Conservation (phyloP, 2,329 filamentous ascomycete genomes). For the Ascochyta viciae-villosae region DNA sequence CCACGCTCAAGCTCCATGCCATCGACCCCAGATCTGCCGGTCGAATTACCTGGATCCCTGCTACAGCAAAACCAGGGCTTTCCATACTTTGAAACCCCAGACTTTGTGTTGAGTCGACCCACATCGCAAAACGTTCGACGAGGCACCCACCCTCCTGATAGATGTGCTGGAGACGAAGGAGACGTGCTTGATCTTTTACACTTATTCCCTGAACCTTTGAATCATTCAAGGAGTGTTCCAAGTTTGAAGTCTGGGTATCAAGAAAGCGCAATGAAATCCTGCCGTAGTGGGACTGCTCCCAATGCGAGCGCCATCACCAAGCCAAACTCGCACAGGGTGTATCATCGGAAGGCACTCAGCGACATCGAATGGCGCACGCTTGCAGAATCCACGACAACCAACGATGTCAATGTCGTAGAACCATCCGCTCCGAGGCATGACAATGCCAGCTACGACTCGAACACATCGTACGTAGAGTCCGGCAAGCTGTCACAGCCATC, state of each 20-base stretch:
- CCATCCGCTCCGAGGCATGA: constrained; percentile 26
- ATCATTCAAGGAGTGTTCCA: constrained; percentile 26
- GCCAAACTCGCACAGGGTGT: constrained; percentile 29
- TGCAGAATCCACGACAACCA: constrained; percentile 22
- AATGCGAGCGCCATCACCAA: constrained; percentile 25
- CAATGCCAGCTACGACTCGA: constrained; percentile 30
- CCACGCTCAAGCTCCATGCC: constrained; percentile 52
- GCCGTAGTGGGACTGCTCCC: constrained; percentile 33
- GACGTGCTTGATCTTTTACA: constrained; percentile 13
- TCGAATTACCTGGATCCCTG: constrained; percentile 38
- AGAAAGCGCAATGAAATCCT: constrained; percentile 36
- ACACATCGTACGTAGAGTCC: constrained; percentile 25
- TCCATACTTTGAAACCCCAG: constrained; percentile 25
- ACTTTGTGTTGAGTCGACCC: constrained; percentile 20
- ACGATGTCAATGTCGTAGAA: constrained; percentile 24
- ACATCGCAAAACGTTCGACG: constrained; percentile 20
- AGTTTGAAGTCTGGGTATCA: constrained; percentile 14
- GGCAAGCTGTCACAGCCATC: constrained; percentile 32
- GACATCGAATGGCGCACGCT: constrained; percentile 26
- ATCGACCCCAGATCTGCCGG: constrained; percentile 46
- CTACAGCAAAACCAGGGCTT: constrained; percentile 46
- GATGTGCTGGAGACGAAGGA: constrained; percentile 12
- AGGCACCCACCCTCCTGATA: constrained; percentile 16
- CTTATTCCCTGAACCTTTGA: constrained; percentile 23
- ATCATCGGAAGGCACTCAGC: constrained; percentile 27